phyloP scores from a whole-genome alignment of 768 basidiomycete genomes.

The Mycena amicta region DNA sequence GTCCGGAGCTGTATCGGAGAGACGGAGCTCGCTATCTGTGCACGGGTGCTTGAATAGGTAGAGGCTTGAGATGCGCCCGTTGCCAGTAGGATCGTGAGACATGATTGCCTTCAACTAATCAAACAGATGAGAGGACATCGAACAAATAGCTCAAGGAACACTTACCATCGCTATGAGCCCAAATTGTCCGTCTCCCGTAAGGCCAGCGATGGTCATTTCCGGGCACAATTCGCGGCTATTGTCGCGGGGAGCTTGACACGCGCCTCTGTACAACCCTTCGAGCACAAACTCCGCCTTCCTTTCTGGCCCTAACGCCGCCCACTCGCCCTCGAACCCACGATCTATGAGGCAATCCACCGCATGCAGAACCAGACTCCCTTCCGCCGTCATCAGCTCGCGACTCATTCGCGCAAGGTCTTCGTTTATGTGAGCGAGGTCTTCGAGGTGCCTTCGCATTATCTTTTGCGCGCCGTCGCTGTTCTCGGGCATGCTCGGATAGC shows the following conservation, averaged over 20 bases:
- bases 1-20: not conserved
- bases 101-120: no score
- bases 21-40: not conserved
- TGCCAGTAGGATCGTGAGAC: constrained; percentile 7
- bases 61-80: not conserved
- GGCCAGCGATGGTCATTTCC: constrained; percentile 10
- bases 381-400: no score
- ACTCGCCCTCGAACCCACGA: no score
- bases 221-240: constrained; percentile 11
- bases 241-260: constrained; percentile 6
- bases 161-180: constrained; percentile 12
- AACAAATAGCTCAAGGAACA: no score
- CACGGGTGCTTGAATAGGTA: constrained; percentile 10
- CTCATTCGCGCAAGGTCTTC: no score
- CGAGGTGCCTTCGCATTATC: no score
- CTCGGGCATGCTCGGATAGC: no score
- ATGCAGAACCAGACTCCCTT: no score
- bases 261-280: constrained; percentile 12
- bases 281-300: not conserved
- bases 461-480: not conserved
- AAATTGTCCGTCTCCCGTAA: constrained; percentile 7
- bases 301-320: not conserved
- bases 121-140: no score
- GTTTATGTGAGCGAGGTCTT: no score
- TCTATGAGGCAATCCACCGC: no score